Evolutionary conservation across 495 filamentous ascomycete species (phyloP).

Genomic region (Penicillium argentinense): DNA sequence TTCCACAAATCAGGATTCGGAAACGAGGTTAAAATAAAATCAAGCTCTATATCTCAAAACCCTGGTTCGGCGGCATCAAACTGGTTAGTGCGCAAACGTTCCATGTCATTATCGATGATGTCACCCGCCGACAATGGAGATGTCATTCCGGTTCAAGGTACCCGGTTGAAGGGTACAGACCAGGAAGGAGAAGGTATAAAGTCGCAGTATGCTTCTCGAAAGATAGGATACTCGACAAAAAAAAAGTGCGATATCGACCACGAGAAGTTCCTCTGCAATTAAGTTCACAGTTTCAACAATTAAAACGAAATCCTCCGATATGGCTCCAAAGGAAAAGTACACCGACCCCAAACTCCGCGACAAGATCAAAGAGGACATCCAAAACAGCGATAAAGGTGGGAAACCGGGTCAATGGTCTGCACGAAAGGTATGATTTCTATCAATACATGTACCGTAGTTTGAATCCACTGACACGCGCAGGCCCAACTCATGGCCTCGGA

Average conservation of each 20-base stretch:
- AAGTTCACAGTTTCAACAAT: not conserved
- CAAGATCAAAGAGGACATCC: constrained; percentile 47
- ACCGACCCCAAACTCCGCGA: constrained; percentile 48
- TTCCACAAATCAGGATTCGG: not conserved
- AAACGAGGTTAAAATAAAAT: not conserved
- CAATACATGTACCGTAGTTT: not conserved
- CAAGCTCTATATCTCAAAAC: not conserved
- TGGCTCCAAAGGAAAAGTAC: constrained; percentile 50
- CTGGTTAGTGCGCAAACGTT: not conserved
- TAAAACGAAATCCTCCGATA: constrained; percentile 15
- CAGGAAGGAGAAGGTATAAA: too few relatives aligned
- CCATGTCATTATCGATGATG: not conserved
- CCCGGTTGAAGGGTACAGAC: too few relatives aligned
- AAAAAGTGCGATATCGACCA: not conserved
- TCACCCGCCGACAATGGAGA: not conserved
- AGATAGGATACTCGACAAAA: not conserved
- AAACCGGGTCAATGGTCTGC: constrained; percentile 52
- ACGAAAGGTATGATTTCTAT: constrained; percentile 34
- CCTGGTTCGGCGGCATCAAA: not conserved
- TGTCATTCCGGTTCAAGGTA: not conserved
- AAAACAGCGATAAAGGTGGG: constrained; percentile 47
- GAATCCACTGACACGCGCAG: constrained; percentile 11
- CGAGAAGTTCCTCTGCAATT: not conserved
- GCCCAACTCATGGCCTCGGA: constrained; percentile 52
- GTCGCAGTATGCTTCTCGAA: not conserved